Conservation (phyloP, 169 alveolate species). For the Plasmodium coatneyi region DNA sequence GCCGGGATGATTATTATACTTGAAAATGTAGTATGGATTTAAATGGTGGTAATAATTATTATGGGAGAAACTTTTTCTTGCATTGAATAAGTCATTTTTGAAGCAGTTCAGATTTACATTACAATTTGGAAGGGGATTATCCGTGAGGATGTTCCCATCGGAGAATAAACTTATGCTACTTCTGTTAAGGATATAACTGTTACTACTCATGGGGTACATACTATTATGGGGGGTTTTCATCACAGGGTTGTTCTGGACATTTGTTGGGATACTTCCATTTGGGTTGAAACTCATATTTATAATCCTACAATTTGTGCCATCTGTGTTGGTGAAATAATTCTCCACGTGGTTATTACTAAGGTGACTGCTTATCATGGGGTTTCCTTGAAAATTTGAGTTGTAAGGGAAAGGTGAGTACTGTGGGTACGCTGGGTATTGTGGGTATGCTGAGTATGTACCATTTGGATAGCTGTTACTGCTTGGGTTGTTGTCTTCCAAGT, state of each 20-base stretch:
- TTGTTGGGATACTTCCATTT: background rate
- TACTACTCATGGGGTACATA: background rate
- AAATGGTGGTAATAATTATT: conserved; percentile 3
- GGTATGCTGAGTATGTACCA: background rate
- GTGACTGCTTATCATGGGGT: background rate
- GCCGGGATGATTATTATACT: background rate
- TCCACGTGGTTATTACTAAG: background rate
- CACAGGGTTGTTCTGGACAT: background rate
- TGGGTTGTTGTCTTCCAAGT: background rate
- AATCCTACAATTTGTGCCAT: background rate
- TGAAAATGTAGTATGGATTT: background rate
- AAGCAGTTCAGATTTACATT: conserved; percentile 2
- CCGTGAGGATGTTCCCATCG: background rate
- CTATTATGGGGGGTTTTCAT: background rate
- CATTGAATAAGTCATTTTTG: background rate
- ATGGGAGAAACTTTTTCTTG: background rate
- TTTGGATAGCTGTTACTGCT: background rate
- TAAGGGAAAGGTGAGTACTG: background rate
- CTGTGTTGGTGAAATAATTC: background rate
- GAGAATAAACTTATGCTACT: background rate
- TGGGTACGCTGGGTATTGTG: background rate
- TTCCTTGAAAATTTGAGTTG: conserved; percentile 6
- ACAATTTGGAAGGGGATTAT: background rate
- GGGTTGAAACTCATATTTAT: background rate
- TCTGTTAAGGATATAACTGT: background rate